Conservation (phyloP, 2,329 filamentous ascomycete genomes). For the Paraphoma chrysanthemicola region DNA sequence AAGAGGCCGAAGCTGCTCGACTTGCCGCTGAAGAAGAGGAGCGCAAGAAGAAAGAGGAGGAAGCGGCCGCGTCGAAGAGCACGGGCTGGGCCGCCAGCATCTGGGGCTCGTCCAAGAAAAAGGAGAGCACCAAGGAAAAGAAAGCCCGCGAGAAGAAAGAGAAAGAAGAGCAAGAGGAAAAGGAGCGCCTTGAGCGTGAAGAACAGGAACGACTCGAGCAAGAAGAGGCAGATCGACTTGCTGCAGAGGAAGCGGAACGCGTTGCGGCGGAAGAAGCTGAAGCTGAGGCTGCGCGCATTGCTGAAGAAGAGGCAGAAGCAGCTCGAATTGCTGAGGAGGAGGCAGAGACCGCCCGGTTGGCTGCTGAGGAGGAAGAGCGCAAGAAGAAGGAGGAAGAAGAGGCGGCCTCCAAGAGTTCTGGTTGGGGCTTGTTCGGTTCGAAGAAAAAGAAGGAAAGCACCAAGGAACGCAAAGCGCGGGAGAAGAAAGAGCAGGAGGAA, state of each 20-base stretch:
- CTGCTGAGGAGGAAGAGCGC: neutral
- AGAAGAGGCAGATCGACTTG: conserved; percentile 44
- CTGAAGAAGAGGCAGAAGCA: conserved; percentile 29
- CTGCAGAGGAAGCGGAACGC: conserved; percentile 35
- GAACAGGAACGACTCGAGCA: conserved; percentile 43
- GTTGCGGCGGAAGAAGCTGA: conserved; percentile 36
- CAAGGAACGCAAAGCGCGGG: conserved; percentile 30
- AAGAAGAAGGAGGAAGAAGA: conserved; percentile 3
- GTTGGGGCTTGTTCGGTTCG: conserved; percentile 23
- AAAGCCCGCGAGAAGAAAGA: conserved; percentile 45
- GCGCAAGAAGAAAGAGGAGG: conserved; percentile 21
- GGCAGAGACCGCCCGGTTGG: conserved; percentile 1
- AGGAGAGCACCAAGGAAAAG: conserved; percentile 40
- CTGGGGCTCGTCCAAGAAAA: conserved; percentile 47
- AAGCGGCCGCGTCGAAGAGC: conserved; percentile 36
- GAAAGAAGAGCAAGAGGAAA: conserved; percentile 37
- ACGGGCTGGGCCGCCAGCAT: conserved; percentile 34
- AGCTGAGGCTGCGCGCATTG: conserved; percentile 22
- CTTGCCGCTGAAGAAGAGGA: conserved; percentile 30
- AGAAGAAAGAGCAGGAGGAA: conserved; percentile 7
- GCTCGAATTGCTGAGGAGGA: conserved; percentile 26
- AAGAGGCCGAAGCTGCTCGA: conserved; percentile 29
- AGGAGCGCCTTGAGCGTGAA: conserved; percentile 30
- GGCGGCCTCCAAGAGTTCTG: conserved; percentile 32
- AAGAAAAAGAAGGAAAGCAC: conserved; percentile 45